Evolutionary conservation across 768 basidiomycete genomes (phyloP).

Genomic region (Lactifluus pinguis): DNA sequence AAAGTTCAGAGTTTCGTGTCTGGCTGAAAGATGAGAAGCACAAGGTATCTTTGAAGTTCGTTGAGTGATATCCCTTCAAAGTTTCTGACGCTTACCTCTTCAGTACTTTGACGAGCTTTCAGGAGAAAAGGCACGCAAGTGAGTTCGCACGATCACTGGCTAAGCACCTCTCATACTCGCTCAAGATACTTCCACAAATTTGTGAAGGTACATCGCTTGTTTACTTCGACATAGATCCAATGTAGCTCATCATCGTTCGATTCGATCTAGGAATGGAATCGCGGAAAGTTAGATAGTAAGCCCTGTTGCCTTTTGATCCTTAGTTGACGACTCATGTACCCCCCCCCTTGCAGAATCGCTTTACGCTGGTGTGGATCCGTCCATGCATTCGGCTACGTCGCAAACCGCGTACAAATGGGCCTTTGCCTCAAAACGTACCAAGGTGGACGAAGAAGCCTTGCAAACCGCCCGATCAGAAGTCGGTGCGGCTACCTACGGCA

Average conservation of each 20-base stretch:
- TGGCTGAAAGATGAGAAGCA: constrained; percentile 76
- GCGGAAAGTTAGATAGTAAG: constrained; percentile 60
- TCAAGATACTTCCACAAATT: constrained; percentile 88
- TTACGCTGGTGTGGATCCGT: constrained; percentile 53
- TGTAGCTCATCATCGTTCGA: neutral
- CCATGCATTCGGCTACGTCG: constrained; percentile 46
- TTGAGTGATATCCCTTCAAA: neutral
- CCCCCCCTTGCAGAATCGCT: constrained; percentile 34
- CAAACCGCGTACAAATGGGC: constrained; percentile 86
- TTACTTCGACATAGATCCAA: neutral
- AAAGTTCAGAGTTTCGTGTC: constrained; percentile 74
- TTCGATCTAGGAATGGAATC: constrained; percentile 61
- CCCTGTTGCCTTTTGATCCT: constrained; percentile 2
- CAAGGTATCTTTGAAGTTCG: constrained; percentile 34
- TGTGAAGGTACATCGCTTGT: constrained; percentile 50
- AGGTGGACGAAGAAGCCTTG: constrained; percentile 52
- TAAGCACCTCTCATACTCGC: constrained; percentile 25
- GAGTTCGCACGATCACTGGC: constrained; percentile 22
- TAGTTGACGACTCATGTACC: neutral
- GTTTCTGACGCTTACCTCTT: neutral
- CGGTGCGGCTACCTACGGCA: constrained; percentile 33
- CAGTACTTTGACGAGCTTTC: constrained; percentile 85
- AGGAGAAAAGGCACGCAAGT: constrained; percentile 74
- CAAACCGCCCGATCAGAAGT: constrained; percentile 53
- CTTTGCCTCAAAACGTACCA: constrained; percentile 59